These are phyloP conservation scores for Parsonsia alboflavescens DNA, from an alignment of 257 asterid genomes.

Conservation along the genomic window DNA sequence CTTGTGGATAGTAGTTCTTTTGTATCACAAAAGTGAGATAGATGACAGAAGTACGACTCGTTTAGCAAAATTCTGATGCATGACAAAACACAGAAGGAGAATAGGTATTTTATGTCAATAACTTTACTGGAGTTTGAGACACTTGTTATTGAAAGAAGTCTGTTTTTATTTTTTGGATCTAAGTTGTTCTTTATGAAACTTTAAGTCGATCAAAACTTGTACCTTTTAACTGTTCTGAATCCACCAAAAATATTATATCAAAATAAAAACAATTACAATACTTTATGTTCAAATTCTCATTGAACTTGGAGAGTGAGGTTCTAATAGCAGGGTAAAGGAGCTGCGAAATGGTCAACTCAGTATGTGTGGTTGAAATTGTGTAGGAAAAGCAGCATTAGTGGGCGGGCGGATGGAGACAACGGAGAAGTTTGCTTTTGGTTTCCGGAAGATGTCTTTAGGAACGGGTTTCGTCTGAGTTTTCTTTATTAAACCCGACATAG, in stretches of 20 bases:
- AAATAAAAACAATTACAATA: too few species aligned
- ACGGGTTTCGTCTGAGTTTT: too few species aligned
- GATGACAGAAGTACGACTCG: background rate
- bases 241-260: too few species aligned
- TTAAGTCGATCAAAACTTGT: too few species aligned
- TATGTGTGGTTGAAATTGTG: conserved; percentile 30
- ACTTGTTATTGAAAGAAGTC: background rate
- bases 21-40: background rate
- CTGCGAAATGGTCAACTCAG: conserved; percentile 16
- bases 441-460: too few species aligned
- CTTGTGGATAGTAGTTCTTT: background rate
- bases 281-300: too few species aligned
- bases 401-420: background rate
- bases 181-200: background rate
- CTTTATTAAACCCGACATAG: too few species aligned
- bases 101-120: background rate
- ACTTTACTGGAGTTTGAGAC: background rate
- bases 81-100: background rate
- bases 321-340: conserved; percentile 10
- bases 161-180: background rate
- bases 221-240: too few species aligned
- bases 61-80: background rate
- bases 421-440: too few species aligned
- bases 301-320: background rate
- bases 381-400: background rate